Percentiles rank a stretch among this genome's conserved stretches.
Conservation (phyloP, 306 rosid genomes). For the Malus sieversii region DNA sequence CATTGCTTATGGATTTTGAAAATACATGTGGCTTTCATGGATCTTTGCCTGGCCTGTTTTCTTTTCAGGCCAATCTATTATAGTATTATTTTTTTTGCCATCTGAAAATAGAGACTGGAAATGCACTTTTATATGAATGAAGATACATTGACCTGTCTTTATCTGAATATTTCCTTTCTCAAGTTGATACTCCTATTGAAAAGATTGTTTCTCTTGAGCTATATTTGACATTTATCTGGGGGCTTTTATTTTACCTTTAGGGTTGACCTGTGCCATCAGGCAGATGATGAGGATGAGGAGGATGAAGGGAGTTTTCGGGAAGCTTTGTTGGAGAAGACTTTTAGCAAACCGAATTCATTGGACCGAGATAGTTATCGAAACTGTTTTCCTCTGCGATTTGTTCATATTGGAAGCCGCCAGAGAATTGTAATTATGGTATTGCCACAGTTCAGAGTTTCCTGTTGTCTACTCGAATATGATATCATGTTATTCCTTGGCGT, state of each 20-base stretch:
- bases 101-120: neutral
- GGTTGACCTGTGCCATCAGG: conserved; percentile 99
- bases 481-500: neutral
- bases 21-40: neutral
- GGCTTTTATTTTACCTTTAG: conserved; percentile 29
- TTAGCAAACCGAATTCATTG: conserved; percentile 26
- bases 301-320: conserved; percentile 60
- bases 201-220: conserved; percentile 18
- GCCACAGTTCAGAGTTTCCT: conserved; percentile 4
- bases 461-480: neutral
- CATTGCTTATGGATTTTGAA: neutral
- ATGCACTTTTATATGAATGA: neutral
- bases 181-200: neutral
- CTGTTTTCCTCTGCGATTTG: conserved; percentile 64
- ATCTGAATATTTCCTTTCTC: neutral
- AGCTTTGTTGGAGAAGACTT: conserved; percentile 58
- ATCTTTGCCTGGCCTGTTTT: neutral
- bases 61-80: neutral
- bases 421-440: conserved; percentile 75
- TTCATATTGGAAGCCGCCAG: conserved; percentile 69
- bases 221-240: conserved; percentile 15
- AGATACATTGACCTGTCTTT: neutral
- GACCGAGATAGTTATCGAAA: conserved; percentile 48
- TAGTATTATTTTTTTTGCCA: neutral
- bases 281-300: conserved; percentile 73